Percentiles rank a stretch among this genome's conserved stretches.
Evolutionary conservation across 371 early-diverging fungal genomes (phyloP).

Genomic region (Zychaea mexicana): DNA sequence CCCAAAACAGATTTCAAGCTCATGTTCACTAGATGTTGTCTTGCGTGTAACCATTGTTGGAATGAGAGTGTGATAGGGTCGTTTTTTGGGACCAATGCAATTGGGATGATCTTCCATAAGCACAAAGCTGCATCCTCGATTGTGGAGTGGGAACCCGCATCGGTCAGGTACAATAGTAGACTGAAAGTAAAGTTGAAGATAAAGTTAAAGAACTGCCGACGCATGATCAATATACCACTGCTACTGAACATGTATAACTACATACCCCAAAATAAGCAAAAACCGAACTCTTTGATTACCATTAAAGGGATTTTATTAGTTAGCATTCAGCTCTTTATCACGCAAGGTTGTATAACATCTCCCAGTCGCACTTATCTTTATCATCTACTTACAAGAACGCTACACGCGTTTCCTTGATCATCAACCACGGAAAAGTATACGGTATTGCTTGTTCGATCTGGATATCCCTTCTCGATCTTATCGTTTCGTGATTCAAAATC

Average conservation of each 20-base stretch:
- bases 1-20: conserved; percentile 57
- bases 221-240: too few species aligned
- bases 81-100: conserved; percentile 67
- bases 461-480: conserved; percentile 58
- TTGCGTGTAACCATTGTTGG: conserved; percentile 67
- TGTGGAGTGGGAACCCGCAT: conserved; percentile 76
- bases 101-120: conserved; percentile 68
- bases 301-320: too few species aligned
- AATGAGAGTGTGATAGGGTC: conserved; percentile 87
- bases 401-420: conserved; percentile 81
- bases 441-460: conserved; percentile 66
- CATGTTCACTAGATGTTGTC: conserved; percentile 28
- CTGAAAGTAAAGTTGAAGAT: conserved; percentile 13
- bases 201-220: neutral
- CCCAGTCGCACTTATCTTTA: too few species aligned
- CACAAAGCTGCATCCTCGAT: conserved; percentile 72
- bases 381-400: conserved; percentile 63
- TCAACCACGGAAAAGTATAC: conserved; percentile 83
- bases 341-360: too few species aligned
- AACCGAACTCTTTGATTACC: too few species aligned
- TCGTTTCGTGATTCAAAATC: conserved; percentile 49
- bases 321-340: too few species aligned
- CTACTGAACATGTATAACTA: too few species aligned
- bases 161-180: conserved; percentile 57
- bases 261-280: too few species aligned